These are phyloP conservation scores for Saccharomycopsis oosterbeekiorum DNA, from an alignment of 805 yeast species.

Conservation along the genomic window DNA sequence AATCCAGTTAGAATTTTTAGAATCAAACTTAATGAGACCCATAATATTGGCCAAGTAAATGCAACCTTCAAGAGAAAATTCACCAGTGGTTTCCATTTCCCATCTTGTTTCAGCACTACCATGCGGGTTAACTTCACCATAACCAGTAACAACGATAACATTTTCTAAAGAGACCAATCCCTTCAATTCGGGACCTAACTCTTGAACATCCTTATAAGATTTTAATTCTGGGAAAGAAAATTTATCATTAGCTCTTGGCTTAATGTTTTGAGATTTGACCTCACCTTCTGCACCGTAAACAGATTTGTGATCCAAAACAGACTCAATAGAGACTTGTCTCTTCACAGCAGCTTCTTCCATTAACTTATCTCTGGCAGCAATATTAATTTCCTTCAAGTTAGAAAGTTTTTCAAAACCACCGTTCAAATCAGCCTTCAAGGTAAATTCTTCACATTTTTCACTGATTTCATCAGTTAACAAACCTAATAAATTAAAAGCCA, in stretches of 20 bases:
- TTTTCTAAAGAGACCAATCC: slow-evolving; percentile 88
- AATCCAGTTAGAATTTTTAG: slow-evolving; percentile 90
- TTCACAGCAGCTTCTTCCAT: slow-evolving; percentile 79
- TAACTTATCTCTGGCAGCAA: slow-evolving; percentile 60
- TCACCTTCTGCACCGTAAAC: slow-evolving; percentile 23
- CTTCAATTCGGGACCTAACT: slow-evolving; percentile 56
- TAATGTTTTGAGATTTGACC: slow-evolving; percentile 30
- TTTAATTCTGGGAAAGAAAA: slow-evolving; percentile 88
- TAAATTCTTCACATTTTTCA: slow-evolving; percentile 81
- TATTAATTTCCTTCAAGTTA: slow-evolving; percentile 81
- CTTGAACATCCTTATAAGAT: slow-evolving; percentile 62
- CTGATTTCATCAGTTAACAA: slow-evolving; percentile 79
- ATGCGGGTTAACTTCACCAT: slow-evolving; percentile 99
- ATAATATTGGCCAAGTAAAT: slow-evolving; percentile 99
- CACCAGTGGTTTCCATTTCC: slow-evolving; percentile 97
- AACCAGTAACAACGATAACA: slow-evolving; percentile 94
- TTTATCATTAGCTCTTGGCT: slow-evolving; percentile 92
- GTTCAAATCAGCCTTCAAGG: slow-evolving; percentile 95
- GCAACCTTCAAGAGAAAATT: slow-evolving; percentile 93
- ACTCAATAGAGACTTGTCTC: slow-evolving; percentile 90
- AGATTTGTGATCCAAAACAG: slow-evolving; percentile 68
- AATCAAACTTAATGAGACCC: slow-evolving; percentile 83
- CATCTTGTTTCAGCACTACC: slow-evolving; percentile 98
- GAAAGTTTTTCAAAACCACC: slow-evolving; percentile 96
- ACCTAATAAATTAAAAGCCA: slow-evolving; percentile 98